These are phyloP conservation scores for Aspergillus transmontanensis DNA, from an alignment of 2,329 filamentous ascomycete genomes.

Conservation along the genomic window DNA sequence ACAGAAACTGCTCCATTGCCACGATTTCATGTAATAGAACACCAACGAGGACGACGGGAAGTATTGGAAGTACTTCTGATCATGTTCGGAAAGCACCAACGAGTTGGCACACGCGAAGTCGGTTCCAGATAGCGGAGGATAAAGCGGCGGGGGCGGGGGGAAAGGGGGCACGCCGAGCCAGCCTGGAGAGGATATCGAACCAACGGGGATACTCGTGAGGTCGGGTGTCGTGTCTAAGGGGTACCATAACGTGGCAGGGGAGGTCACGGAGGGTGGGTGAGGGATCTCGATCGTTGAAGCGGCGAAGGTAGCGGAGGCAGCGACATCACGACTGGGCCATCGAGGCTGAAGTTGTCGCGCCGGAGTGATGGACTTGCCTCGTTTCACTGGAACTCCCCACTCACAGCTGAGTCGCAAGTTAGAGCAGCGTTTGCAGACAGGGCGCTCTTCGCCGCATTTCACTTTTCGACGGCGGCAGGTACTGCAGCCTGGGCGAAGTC, in stretches of 20 bases:
- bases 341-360: conserved; percentile 29
- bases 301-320: neutral
- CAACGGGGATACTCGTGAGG: conserved; percentile 23
- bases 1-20: conserved; percentile 40
- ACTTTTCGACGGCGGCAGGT: conserved; percentile 42
- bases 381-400: conserved; percentile 36
- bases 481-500: conserved; percentile 34
- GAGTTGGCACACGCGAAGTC: conserved; percentile 36
- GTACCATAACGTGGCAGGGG: conserved; percentile 11
- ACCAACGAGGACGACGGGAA: conserved; percentile 38
- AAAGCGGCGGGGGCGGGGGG: conserved; percentile 27
- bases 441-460: conserved; percentile 40
- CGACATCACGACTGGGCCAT: conserved; percentile 9
- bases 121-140: conserved; percentile 23
- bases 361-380: conserved; percentile 23
- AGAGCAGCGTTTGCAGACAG: conserved; percentile 36
- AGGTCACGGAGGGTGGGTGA: conserved; percentile 8
- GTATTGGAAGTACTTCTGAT: conserved; percentile 38
- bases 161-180: conserved; percentile 20
- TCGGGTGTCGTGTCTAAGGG: conserved; percentile 1
- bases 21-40: conserved; percentile 41
- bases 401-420: conserved; percentile 36
- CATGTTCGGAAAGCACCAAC: conserved; percentile 35
- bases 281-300: conserved; percentile 9
- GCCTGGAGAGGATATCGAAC: conserved; percentile 14